These are phyloP conservation scores for Vicia villosa DNA, from an alignment of 306 rosid genomes.

Conservation along the genomic window DNA sequence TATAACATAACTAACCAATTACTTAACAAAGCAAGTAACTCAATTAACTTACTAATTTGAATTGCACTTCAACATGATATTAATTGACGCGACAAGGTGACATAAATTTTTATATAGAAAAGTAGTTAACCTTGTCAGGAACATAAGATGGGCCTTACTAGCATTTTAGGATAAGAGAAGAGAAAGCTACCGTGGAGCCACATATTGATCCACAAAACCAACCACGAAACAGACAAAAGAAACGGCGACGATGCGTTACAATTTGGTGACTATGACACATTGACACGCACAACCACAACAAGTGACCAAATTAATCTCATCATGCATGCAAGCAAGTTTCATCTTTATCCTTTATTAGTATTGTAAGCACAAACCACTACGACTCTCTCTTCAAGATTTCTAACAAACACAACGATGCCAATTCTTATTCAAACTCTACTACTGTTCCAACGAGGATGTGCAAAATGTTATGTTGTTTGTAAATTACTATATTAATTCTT, in stretches of 20 bases:
- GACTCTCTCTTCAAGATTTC: slow-evolving; percentile 3
- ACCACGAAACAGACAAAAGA: slow-evolving; percentile 32
- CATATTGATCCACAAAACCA: background rate
- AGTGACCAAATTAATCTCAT: background rate
- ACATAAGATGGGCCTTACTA: background rate
- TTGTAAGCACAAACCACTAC: background rate
- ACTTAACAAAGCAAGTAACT: too few relatives aligned
- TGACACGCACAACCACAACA: background rate
- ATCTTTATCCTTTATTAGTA: slow-evolving; percentile 35
- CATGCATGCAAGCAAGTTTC: background rate
- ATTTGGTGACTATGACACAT: background rate
- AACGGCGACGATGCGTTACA: slow-evolving; percentile 56
- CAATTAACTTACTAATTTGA: too few relatives aligned
- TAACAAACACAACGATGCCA: background rate
- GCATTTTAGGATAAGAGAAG: slow-evolving; percentile 22
- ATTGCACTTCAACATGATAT: too few relatives aligned
- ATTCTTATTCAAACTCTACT: background rate
- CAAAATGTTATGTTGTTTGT: background rate
- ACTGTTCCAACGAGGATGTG: background rate
- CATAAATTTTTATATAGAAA: background rate
- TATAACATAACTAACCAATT: too few relatives aligned
- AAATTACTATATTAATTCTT: background rate
- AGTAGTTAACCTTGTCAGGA: background rate
- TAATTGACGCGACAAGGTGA: too few relatives aligned
- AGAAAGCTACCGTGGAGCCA: background rate